Evolutionary conservation across 2,329 filamentous ascomycete species (phyloP).

Genomic region (Paracoccidioides brasiliensis): DNA sequence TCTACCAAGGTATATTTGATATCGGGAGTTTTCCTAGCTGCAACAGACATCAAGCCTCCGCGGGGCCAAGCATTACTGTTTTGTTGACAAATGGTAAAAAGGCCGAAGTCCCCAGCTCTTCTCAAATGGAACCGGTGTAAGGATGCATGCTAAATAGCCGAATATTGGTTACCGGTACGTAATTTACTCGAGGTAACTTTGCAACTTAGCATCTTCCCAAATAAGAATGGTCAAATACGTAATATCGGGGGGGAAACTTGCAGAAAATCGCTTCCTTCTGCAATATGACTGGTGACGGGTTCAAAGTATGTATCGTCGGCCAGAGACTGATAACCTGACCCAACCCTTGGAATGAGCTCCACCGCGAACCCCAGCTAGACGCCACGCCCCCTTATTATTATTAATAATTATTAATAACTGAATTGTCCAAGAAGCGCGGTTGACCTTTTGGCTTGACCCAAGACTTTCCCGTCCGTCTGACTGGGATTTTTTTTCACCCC

Average conservation of each 20-base stretch:
- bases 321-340: not conserved
- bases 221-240: constrained; percentile 1
- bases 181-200: not conserved
- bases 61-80: no score
- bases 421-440: not conserved
- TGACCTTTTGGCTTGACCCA: not conserved
- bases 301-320: not conserved
- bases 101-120: no score
- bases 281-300: not conserved
- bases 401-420: not conserved
- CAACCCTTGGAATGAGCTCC: not conserved
- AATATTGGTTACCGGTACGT: not conserved
- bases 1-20: no score
- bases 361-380: not conserved
- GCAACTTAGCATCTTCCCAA: constrained; percentile 1
- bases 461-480: not conserved
- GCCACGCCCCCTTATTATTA: not conserved
- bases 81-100: no score
- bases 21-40: no score
- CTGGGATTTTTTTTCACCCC: constrained; percentile 1
- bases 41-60: no score
- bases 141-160: not conserved
- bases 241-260: not conserved
- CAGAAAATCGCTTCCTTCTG: not conserved
- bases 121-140: no score